Conservation (phyloP, 2,329 filamentous ascomycete species). For the Rasamsonia emersonii region DNA sequence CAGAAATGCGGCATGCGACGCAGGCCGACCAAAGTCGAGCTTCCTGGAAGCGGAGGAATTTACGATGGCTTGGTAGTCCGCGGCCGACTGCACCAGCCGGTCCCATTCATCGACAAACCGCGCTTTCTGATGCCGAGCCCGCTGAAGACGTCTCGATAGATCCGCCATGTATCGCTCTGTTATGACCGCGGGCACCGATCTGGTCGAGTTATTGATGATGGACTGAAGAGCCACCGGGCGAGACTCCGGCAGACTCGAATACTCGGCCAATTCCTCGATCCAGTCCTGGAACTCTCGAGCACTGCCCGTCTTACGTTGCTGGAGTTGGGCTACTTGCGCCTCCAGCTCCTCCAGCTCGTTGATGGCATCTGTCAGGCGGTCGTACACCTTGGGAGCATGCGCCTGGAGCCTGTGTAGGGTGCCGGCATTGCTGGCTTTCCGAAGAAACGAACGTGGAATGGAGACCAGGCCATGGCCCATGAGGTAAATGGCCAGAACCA, state of each 20-base stretch:
- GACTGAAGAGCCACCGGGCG: conserved; percentile 33
- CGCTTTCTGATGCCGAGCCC: conserved; percentile 73
- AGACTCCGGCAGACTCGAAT: conserved; percentile 59
- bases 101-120: conserved; percentile 85
- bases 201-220: conserved; percentile 26
- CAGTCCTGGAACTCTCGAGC: conserved; percentile 74
- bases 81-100: conserved; percentile 63
- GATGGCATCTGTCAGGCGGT: conserved; percentile 78
- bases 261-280: conserved; percentile 89
- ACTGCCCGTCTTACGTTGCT: conserved; percentile 69
- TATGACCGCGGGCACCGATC: conserved; percentile 66
- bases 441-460: conserved; percentile 72
- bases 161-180: conserved; percentile 91
- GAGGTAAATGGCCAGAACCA: conserved; percentile 85
- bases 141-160: conserved; percentile 69
- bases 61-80: conserved; percentile 69
- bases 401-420: conserved; percentile 67
- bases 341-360: conserved; percentile 74
- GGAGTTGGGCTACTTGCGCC: conserved; percentile 67
- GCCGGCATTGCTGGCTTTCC: conserved; percentile 67
- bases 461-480: conserved; percentile 97
- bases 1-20: conserved; percentile 48
- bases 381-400: conserved; percentile 72
- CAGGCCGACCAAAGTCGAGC: conserved; percentile 60
- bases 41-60: conserved; percentile 74